Evolutionary conservation across 2,329 filamentous ascomycete genomes (phyloP).

Genomic region (Fusarium irregulare): DNA sequence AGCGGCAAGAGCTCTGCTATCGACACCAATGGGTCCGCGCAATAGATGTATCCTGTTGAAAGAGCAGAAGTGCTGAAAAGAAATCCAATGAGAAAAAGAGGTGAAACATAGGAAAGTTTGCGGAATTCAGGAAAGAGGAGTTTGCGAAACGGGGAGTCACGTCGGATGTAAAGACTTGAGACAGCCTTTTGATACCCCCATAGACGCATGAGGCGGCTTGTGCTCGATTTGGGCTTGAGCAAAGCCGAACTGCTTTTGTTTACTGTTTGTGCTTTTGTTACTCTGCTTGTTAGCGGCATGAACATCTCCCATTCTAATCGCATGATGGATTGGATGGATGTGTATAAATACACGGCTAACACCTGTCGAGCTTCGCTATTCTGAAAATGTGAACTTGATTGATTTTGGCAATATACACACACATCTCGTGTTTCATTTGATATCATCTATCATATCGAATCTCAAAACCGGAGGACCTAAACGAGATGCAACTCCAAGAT

Average conservation of each 20-base stretch:
- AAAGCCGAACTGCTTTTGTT: conserved; percentile 31
- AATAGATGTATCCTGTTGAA: conserved; percentile 16
- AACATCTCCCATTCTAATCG: conserved; percentile 4
- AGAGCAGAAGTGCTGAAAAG: not conserved
- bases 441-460: conserved; percentile 32
- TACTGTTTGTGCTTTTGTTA: conserved; percentile 26
- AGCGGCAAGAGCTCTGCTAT: conserved; percentile 48
- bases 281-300: conserved; percentile 6
- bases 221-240: conserved; percentile 35
- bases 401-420: not conserved
- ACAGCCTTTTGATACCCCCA: conserved; percentile 49
- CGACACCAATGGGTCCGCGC: conserved; percentile 60
- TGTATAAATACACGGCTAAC: not conserved
- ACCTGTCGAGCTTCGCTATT: not conserved
- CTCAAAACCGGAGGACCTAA: conserved; percentile 26
- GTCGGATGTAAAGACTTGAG: conserved; percentile 43
- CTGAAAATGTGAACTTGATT: not conserved
- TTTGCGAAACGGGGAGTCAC: conserved; percentile 40
- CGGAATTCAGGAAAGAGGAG: conserved; percentile 22
- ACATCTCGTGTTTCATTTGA: conserved; percentile 21
- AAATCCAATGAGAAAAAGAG: not conserved
- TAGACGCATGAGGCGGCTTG: conserved; percentile 50
- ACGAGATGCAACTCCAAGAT: conserved; percentile 46
- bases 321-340: conserved; percentile 27
- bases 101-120: not conserved